Base-by-base conservation (phyloP, 176 grass and related monocot species). In the Poa pratensis region DNA sequence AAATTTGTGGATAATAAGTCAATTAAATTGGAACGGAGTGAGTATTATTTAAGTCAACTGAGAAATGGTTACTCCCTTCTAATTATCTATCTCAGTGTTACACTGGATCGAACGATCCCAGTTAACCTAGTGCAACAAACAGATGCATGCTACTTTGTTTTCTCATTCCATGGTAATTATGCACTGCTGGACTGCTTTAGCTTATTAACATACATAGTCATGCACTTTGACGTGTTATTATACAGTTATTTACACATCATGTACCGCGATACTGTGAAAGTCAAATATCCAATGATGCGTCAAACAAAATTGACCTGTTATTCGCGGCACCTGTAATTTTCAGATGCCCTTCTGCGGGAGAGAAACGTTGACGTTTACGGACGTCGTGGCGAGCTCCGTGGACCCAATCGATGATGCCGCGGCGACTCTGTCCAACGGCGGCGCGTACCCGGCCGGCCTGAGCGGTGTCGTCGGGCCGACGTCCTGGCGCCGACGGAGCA, bases 321-420 rank as follows among this genome's bases (percentile, higher is more conserved):
- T 76, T 62, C 17, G 5, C 50, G 58, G 53, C 66, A 4, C 22
- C 4, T 39, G 0, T 12, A 39, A 50, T 80, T 73, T 79, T 87
- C 84, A 90, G 89, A 79, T 87, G 16, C 78, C 84, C 10, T 90
- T 79, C n/a, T 51, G 80, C 18, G 89, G 89, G 27, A 87, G 84
- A 34, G 73, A 75, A 75, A 75, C 48, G 16, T 75, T 75, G 73
- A 75, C 73, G 48, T 75, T 75, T 80, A 80, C 80, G 40, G 83
- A 80, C 80, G 73, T 85, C 27, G 68, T 49, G 8, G 58, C 75
- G 67, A 90, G 88, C 88, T 49, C 84, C 10, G 80, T 85, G 12
- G 73, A 75, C 73, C 15, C 73, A 9, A 72, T 77, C 49, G 65
- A 28, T 3, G 60, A 91, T 24, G 84, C 64, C 14, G 69, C 50